Base-by-base conservation (phyloP, 768 basidiomycete species). In the Tulasnella sp. region DNA sequence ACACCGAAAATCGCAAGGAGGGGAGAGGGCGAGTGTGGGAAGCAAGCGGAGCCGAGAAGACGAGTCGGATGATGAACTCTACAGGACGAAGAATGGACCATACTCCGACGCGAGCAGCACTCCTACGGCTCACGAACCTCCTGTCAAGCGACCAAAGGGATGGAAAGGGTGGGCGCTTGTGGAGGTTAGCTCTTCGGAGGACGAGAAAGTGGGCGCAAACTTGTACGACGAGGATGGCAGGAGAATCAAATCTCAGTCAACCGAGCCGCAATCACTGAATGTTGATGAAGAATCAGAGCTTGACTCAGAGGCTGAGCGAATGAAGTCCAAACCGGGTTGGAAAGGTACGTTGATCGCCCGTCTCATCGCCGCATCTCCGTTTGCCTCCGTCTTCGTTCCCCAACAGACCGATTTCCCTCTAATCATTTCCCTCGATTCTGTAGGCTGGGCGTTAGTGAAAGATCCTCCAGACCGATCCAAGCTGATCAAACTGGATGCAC, bases 71-170 rank as follows among this genome's bases (percentile, higher is more conserved):
- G 57, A 55, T 55, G n/a, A 55, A 39, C 39, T 20, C 75, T 55
- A 61, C 55, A 40, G 44, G 26, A 16, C 40, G 15, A 76, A 61
- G 75, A 61, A 35, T 18, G 75, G 75, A 29, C 75, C 75, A 9
- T 76, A 51, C 39, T 76, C 75, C 35, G 75, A 76, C 57, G 75
- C 75, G 18, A 76, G 75, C 55, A 76, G 75, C 75, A 76, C 75
- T 40, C 75, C 75, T 61, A 76, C 75, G 3, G 57, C 57, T 16
- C 48, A 46, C 48, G 75, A 76, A 57, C 69, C 77, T 37, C 69
- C 69, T 18, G 46, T 48, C 44, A 77, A 77, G 20, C 20, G 77
- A 37, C 77, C 69, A 20, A 67, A 77, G 55, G 77, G 77, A 2
- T 77, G 77, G 77, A 77, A 77, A 39, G 77, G 77, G 7, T 77